Base-by-base conservation (phyloP, 2,329 filamentous ascomycete species). In the Botryosphaeria dothidea region DNA sequence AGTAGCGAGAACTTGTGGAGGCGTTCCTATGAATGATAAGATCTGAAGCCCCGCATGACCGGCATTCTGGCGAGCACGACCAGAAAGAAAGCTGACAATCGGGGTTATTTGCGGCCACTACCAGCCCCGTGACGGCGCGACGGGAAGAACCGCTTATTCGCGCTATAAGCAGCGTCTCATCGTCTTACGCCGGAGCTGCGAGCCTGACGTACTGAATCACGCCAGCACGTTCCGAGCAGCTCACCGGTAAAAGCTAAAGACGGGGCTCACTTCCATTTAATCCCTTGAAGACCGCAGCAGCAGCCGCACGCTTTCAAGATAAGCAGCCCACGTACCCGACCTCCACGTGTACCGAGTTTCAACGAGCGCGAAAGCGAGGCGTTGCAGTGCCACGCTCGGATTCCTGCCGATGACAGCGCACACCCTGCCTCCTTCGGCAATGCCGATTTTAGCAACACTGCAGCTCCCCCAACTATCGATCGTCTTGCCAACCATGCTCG, bases 311-410 rank as follows among this genome's bases (percentile, higher is more conserved):
- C 34, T 41, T 27, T 19, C 52, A 19, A n/a, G 19, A 29, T 15
- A 31, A 11, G 17, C 41, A 13, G 13, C n/a, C 27, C 56, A 15
- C 29, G 27, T 58, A 13, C 27, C 9, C 36, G 23, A 7, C 25
- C 7, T 25, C 54, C 25, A 31, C 49, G 49, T 52, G 49, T 52
- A 34, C 25, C 25, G 21, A 48, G 23, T 8, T 48, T 15, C 15
- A 48, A 27, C 48, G 13, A 49, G 31, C 8, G 27, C 25, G 25
- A 43, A 29, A 25, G 41, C 41, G 41, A 60, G n/a, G n/a, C 46
- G 38, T 60, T 34, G 56, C 56, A 60, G 38, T 23, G 56, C 56
- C 41, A 34, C 56, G 56, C 41, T 34, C 38, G 38, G 56, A 34
- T 46, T 31, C 9, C 41, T 15, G 2, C 54, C 36, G 38, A n/a